These are phyloP conservation scores for Colletotrichum scovillei DNA, from an alignment of 2,329 filamentous ascomycete species.

Conservation along the genomic window DNA sequence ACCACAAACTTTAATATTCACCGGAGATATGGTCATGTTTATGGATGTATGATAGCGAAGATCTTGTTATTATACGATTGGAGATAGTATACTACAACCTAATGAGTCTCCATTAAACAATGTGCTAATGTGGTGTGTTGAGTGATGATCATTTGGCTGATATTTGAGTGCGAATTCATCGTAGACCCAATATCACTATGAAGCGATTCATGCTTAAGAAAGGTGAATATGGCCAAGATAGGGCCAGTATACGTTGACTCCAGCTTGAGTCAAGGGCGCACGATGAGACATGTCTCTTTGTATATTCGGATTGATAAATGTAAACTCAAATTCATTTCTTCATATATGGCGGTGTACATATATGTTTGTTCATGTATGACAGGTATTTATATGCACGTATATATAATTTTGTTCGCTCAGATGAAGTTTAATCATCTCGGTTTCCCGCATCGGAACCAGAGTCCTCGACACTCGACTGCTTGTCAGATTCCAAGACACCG, in stretches of 20 bases:
- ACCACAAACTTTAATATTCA: background rate
- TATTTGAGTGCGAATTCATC: too few relatives aligned
- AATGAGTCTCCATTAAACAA: slow-evolving; percentile 1
- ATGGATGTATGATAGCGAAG: slow-evolving; percentile 24
- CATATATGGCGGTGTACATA: background rate
- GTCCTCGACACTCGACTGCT: background rate
- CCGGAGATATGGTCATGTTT: slow-evolving; percentile 4
- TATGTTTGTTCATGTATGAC: background rate
- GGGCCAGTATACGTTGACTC: too few relatives aligned
- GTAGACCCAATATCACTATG: too few relatives aligned
- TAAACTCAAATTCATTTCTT: background rate
- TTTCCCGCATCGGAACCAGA: background rate
- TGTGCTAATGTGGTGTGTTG: background rate
- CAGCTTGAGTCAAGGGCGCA: too few relatives aligned
- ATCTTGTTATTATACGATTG: slow-evolving; percentile 17
- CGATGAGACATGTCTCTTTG: too few relatives aligned
- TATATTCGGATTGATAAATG: background rate
- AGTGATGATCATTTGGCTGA: too few relatives aligned
- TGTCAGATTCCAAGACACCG: slow-evolving; percentile 25
- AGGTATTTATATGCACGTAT: background rate
- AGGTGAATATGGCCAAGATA: too few relatives aligned
- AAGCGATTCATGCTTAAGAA: too few relatives aligned
- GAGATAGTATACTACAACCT: slow-evolving; percentile 15
- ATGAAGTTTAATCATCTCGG: slow-evolving; percentile 8
- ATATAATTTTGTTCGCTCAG: background rate